These are phyloP conservation scores for Suillus ampliporus DNA, from an alignment of 768 basidiomycete species.

Conservation along the genomic window DNA sequence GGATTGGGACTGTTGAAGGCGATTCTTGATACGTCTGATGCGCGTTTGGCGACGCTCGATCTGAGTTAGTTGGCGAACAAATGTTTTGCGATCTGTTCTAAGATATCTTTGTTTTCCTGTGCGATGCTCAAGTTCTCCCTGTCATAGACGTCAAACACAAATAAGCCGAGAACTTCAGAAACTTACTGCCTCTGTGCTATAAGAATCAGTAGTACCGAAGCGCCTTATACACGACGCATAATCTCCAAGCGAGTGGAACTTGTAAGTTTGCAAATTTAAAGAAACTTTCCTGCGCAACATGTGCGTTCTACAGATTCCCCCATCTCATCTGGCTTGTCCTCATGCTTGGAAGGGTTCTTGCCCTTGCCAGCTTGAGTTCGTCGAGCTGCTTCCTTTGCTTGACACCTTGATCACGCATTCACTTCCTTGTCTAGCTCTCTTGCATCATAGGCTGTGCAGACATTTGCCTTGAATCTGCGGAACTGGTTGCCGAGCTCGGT, in stretches of 20 bases:
- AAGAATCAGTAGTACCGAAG: slow-evolving; percentile 42
- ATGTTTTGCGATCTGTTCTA: slow-evolving; percentile 9
- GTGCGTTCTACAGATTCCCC: background rate
- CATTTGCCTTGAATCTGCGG: slow-evolving; percentile 25
- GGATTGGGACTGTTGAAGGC: background rate
- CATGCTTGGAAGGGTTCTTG: background rate
- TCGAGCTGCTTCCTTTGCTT: background rate
- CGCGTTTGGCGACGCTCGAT: slow-evolving; percentile 11
- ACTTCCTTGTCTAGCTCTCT: slow-evolving; percentile 37
- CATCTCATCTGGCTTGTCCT: background rate
- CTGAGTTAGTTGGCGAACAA: slow-evolving; percentile 10
- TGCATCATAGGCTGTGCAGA: slow-evolving; percentile 33
- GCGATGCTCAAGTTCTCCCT: slow-evolving; percentile 21
- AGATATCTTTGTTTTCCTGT: slow-evolving; percentile 9
- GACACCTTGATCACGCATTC: slow-evolving; percentile 25
- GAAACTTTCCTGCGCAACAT: slow-evolving; percentile 12
- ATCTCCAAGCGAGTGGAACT: slow-evolving; percentile 30
- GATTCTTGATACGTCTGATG: slow-evolving; percentile 9
- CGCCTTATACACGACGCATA: slow-evolving; percentile 21
- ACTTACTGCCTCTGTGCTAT: slow-evolving; percentile 29
- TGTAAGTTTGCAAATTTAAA: slow-evolving; percentile 32
- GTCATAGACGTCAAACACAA: background rate
- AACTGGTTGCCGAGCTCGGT: slow-evolving; percentile 20
- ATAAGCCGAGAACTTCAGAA: background rate
- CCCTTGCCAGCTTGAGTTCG: background rate